A percentile compares a stretch with the other conserved stretches of the same genome.
phyloP scores from a whole-genome alignment of 2,329 filamentous ascomycete genomes.

The Didymella exigua region DNA sequence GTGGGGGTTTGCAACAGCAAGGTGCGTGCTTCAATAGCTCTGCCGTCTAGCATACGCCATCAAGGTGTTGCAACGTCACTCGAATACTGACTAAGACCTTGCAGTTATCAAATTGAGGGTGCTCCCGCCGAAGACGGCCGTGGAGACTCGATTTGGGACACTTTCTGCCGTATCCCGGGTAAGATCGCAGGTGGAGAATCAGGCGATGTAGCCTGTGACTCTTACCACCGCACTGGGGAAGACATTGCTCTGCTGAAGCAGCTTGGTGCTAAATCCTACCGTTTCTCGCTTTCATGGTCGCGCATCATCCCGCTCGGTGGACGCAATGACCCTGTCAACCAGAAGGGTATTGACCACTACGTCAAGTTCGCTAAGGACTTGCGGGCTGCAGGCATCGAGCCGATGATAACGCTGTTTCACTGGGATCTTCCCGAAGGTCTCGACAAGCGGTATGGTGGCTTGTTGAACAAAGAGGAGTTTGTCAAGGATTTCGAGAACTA shows the following conservation, averaged over 20 bases:
- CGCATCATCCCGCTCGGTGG: slow-evolving; percentile 86
- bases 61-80: slow-evolving; percentile 16
- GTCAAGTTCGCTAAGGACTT: slow-evolving; percentile 79
- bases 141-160: slow-evolving; percentile 85
- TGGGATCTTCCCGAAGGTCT: slow-evolving; percentile 85
- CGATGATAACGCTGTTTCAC: slow-evolving; percentile 83
- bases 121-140: slow-evolving; percentile 75
- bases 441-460: slow-evolving; percentile 79
- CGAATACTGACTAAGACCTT: slow-evolving; percentile 29
- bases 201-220: slow-evolving; percentile 82
- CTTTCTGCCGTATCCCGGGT: slow-evolving; percentile 79
- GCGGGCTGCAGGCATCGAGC: slow-evolving; percentile 74
- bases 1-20: slow-evolving; percentile 52
- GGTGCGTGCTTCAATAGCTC: slow-evolving; percentile 38
- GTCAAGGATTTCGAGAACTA: slow-evolving; percentile 81
- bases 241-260: slow-evolving; percentile 79
- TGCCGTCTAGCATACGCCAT: slow-evolving; percentile 30
- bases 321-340: slow-evolving; percentile 79
- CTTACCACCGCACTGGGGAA: slow-evolving; percentile 77
- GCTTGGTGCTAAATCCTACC: slow-evolving; percentile 75
- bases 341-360: slow-evolving; percentile 78
- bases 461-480: slow-evolving; percentile 82
- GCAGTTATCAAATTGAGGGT: slow-evolving; percentile 87
- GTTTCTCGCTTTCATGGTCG: slow-evolving; percentile 83
- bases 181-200: slow-evolving; percentile 81